Evolutionary conservation across 2,329 filamentous ascomycete genomes (phyloP).

Genomic region (Huntiella abstrusa): DNA sequence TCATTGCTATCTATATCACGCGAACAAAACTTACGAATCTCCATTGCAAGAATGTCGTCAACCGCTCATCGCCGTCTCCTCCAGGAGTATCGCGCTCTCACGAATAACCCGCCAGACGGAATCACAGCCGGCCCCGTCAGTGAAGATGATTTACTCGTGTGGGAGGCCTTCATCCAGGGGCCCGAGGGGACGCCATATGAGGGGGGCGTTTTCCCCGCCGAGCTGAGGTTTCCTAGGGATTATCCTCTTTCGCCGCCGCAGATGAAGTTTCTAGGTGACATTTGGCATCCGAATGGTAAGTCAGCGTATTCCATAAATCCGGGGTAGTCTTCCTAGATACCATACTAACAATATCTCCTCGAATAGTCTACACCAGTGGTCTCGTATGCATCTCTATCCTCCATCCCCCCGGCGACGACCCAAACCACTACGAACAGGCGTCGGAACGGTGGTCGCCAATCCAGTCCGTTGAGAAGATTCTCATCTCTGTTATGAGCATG

Average conservation of each 20-base stretch:
- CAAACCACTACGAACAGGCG: slow-evolving; percentile 94
- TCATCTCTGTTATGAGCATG: slow-evolving; percentile 97
- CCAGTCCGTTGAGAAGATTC: slow-evolving; percentile 92
- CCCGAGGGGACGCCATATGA: slow-evolving; percentile 93
- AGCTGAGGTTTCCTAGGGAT: slow-evolving; percentile 86
- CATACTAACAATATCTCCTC: background rate
- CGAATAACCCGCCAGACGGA: slow-evolving; percentile 88
- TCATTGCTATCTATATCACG: too few relatives aligned
- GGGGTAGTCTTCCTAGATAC: background rate
- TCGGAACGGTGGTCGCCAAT: slow-evolving; percentile 93
- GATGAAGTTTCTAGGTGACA: slow-evolving; percentile 86
- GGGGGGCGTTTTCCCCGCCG: slow-evolving; percentile 85
- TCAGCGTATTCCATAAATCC: background rate
- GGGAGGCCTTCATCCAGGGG: slow-evolving; percentile 92
- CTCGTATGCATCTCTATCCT: slow-evolving; percentile 97
- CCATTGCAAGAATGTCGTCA: slow-evolving; percentile 31
- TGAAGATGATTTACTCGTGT: slow-evolving; percentile 88
- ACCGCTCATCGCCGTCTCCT: slow-evolving; percentile 66
- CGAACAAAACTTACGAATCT: too few relatives aligned
- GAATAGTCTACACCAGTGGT: slow-evolving; percentile 69
- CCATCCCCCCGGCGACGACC: slow-evolving; percentile 88
- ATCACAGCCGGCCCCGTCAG: slow-evolving; percentile 86
- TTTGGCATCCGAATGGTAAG: slow-evolving; percentile 92
- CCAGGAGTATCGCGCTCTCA: slow-evolving; percentile 87
- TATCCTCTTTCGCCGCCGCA: slow-evolving; percentile 91